Percentiles rank a stretch among this genome's conserved stretches.
Evolutionary conservation across 768 basidiomycete genomes (phyloP).

Genomic region (Boletus fagicola): DNA sequence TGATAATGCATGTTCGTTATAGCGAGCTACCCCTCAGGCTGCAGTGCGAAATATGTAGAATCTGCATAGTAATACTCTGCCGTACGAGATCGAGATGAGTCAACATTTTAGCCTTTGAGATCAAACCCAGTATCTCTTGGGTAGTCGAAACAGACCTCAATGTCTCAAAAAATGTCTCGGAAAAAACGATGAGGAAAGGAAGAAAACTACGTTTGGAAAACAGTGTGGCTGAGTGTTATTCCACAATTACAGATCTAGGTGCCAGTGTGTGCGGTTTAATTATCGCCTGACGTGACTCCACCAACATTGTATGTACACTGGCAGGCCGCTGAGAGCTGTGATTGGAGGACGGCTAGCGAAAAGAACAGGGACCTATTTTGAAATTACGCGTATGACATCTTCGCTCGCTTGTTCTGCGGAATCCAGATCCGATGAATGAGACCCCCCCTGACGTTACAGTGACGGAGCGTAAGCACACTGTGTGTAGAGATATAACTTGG

Average conservation of each 20-base stretch:
- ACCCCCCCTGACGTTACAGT: no score
- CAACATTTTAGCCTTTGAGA: background rate
- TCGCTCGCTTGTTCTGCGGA: no score
- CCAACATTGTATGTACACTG: no score
- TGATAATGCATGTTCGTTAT: background rate
- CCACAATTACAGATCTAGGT: background rate
- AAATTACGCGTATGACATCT: no score
- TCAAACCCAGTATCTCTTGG: constrained; percentile 5
- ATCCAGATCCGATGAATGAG: no score
- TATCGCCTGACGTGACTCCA: no score
- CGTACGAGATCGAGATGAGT: no score
- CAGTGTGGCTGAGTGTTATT: background rate
- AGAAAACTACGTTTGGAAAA: background rate
- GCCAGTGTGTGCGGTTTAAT: no score
- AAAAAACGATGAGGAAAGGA: background rate
- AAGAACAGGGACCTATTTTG: no score
- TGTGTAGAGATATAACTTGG: constrained; percentile 12
- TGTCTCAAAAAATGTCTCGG: background rate
- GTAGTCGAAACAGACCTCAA: background rate
- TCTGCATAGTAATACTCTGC: background rate
- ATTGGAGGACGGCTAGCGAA: no score
- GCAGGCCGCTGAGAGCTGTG: no score
- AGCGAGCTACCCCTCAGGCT: background rate
- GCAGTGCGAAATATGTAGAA: background rate
- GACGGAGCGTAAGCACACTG: background rate